These are phyloP conservation scores for Cladophialophora immunda DNA, from an alignment of 2,329 filamentous ascomycete genomes.

Conservation along the genomic window DNA sequence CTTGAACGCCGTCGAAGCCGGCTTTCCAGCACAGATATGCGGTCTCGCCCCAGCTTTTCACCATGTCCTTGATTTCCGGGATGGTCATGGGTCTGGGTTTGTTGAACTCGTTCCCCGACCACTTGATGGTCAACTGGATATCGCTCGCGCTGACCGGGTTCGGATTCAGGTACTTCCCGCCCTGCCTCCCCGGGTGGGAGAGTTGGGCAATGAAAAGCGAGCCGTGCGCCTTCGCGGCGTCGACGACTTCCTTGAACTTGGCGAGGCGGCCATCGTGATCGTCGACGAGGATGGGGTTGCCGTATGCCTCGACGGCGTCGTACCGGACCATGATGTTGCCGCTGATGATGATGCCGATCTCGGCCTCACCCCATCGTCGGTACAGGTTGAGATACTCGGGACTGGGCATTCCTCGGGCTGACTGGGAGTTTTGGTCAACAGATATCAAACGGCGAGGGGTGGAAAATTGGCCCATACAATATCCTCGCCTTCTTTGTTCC, in stretches of 20 bases:
- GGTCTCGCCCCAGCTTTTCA: slow-evolving; percentile 32
- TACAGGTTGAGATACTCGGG: slow-evolving; percentile 66
- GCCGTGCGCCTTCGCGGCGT: slow-evolving; percentile 65
- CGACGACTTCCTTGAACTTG: slow-evolving; percentile 65
- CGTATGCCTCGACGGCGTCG: slow-evolving; percentile 64
- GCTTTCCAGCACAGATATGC: slow-evolving; percentile 37
- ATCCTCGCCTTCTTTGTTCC: slow-evolving; percentile 52
- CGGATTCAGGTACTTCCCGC: slow-evolving; percentile 54
- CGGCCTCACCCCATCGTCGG: slow-evolving; percentile 68
- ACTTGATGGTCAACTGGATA: slow-evolving; percentile 54
- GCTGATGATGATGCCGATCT: slow-evolving; percentile 66
- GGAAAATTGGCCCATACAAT: slow-evolving; percentile 13
- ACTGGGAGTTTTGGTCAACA: slow-evolving; percentile 50
- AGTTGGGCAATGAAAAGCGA: slow-evolving; percentile 68
- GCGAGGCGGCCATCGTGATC: slow-evolving; percentile 65
- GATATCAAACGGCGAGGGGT: neutral
- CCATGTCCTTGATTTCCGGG: slow-evolving; percentile 39
- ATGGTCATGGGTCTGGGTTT: slow-evolving; percentile 46
- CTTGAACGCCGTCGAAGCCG: slow-evolving; percentile 40
- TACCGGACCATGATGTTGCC: slow-evolving; percentile 73
- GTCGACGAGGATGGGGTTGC: slow-evolving; percentile 67
- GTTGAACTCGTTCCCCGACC: slow-evolving; percentile 46
- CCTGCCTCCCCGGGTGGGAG: slow-evolving; percentile 70
- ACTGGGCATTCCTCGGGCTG: slow-evolving; percentile 62
- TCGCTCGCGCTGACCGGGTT: slow-evolving; percentile 62